Evolutionary conservation across 2,329 filamentous ascomycete genomes (phyloP), one percentile per base, ranked within the genome.

Genomic region (Colletotrichum zoysiae): DNA sequence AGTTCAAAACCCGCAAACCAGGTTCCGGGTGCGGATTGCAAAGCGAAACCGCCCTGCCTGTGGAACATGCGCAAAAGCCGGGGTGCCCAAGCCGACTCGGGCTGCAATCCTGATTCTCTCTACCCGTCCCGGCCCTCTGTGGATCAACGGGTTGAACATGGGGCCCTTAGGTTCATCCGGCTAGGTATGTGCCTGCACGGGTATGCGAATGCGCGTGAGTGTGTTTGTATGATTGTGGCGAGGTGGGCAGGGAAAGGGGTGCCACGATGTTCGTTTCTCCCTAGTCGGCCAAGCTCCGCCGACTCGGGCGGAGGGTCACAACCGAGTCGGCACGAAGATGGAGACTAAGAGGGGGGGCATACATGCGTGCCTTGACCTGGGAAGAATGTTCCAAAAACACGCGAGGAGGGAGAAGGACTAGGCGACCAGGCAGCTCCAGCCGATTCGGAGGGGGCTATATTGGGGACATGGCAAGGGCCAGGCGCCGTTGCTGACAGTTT

Each of bases 121-220:
- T 42, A 38, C 20, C 46, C 46, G 33, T 26, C 58, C 42, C 14
- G 46, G 46, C n/a, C 9, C 59, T n/a, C 46, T 35, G 33, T 16
- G 46, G n/a, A 51, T 62, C 46, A 30, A 35, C 20, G 18, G 50
- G 18, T 53, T 62, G 40, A 62, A 51, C 33, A 40, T 51, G 59
- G 33, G 46, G 46, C 8, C 35, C 59, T 7, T 30, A 3, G 7
- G 44, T 33, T 40, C 26, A 2, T 3, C n/a, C 14, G 26, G 5
- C 16, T 20, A 16, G 16, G 59, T 20, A 11, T 30, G 26, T 55
- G 11, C 16, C 16, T 38, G 53, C 12, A 14, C 12, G 9, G 5
- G 23, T 26, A 12, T 53, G 44, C 7, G 20, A 42, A 6, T 48
- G 40, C 5, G 23, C 20, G 16, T 6, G 59, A 20, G 18, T 20